These are phyloP conservation scores for Dentipellis fragilis DNA, from an alignment of 768 basidiomycete genomes.

Conservation along the genomic window DNA sequence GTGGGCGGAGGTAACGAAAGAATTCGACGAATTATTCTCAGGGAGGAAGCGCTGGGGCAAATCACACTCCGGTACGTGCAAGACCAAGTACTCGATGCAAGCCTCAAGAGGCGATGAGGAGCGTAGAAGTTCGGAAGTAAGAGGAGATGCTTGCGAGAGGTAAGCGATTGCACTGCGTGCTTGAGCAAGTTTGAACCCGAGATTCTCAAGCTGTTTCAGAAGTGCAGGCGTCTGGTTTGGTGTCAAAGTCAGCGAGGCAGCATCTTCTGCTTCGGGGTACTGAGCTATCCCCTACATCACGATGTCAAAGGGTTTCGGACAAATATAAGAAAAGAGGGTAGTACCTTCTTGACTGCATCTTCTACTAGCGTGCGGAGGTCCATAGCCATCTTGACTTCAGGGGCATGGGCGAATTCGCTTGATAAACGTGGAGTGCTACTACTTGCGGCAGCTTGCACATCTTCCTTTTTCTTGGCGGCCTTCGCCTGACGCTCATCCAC, in stretches of 20 bases:
- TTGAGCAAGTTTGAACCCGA: constrained; percentile 60
- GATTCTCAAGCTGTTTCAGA: constrained; percentile 42
- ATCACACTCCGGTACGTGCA: constrained; percentile 81
- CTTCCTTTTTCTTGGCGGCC: constrained; percentile 33
- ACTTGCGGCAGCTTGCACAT: constrained; percentile 14
- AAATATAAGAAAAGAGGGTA: constrained; percentile 6
- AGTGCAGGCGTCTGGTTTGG: constrained; percentile 34
- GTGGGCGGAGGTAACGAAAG: constrained; percentile 60
- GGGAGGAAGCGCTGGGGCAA: constrained; percentile 68
- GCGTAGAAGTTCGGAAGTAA: constrained; percentile 52
- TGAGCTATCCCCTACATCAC: constrained; percentile 35
- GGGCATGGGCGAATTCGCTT: constrained; percentile 35
- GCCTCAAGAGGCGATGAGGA: constrained; percentile 61
- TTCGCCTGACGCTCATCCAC: constrained; percentile 60
- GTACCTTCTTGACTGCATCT: constrained; percentile 65
- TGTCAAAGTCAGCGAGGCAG: constrained; percentile 24
- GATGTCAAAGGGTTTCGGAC: constrained; percentile 5
- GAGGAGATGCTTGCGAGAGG: constrained; percentile 43
- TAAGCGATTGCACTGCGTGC: constrained; percentile 43
- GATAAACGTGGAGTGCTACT: constrained; percentile 15
- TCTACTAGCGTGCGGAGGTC: constrained; percentile 73
- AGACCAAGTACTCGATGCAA: constrained; percentile 73
- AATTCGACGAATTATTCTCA: constrained; percentile 50
- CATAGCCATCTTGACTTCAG: constrained; percentile 80
- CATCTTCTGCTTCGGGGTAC: constrained; percentile 38